Evolutionary conservation across 352 stramenopile species (phyloP), one percentile per base, ranked within the genome.

Genomic region (Phytophthora foliorum): DNA sequence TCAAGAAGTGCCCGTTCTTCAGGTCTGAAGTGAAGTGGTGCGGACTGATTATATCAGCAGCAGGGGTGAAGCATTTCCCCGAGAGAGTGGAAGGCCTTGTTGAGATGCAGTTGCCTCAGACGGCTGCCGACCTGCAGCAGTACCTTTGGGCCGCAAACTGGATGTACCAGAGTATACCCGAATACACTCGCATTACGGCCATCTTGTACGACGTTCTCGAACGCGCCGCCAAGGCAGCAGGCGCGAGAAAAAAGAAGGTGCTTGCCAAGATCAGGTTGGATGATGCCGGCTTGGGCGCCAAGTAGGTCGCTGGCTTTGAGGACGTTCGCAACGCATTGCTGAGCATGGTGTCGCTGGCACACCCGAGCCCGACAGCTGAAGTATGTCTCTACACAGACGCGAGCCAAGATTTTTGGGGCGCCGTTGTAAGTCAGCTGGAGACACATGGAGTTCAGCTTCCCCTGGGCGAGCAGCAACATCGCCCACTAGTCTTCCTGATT

Each of bases 1-100:
- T 71, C 2, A 61, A 52, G n/a, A 77, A 81, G 45, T 82, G 74
- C 21, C 0, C 39, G n/a, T 76, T 86, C 36, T 78, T 71, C 38
- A 19, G 22, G 0, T 36, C 5, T 0, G 54, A 77, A 25, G 63
- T 67, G 0, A 64, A 60, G 22, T 81, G 71, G 65, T 78, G 69
- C 44, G 70, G 66, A 0, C 55, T 38, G 8, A 34, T 72, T 3
- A 64, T 82, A 10, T 80, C 71, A 4, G 60, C 31, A 0, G 21
- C 27, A 13, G 71, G 69, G 0, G 44, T 81, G 0, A 24, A 34
- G 0, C 70, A 81, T 25, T 67, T 24, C 27, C 66, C 62, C 3
- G 61, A 71, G 1, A 42, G 71, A 1, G 48, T 82, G 7, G 39
- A 70, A 57, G 74, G 66, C 5, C 57, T 82, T 2, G 52, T 70